These are phyloP conservation scores for Hygrophorus pudorinus DNA, from an alignment of 768 basidiomycete genomes.

Conservation along the genomic window DNA sequence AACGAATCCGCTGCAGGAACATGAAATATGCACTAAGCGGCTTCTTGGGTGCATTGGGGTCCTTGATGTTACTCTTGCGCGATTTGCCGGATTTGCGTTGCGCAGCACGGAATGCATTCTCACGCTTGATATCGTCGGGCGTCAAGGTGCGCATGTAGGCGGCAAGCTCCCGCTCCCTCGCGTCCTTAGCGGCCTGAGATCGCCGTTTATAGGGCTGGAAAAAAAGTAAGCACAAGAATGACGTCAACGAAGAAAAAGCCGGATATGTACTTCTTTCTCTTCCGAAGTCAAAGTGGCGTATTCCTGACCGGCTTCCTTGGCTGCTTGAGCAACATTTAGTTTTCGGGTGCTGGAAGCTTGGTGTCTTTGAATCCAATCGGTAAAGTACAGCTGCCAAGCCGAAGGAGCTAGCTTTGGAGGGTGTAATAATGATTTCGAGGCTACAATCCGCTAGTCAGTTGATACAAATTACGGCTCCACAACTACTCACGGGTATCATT, in stretches of 20 bases:
- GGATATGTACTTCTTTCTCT: conserved; percentile 66
- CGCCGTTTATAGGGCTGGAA: conserved; percentile 75
- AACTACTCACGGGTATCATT: conserved; percentile 37
- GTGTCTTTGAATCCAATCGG: conserved; percentile 86
- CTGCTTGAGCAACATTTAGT: conserved; percentile 90
- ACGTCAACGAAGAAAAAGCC: conserved; percentile 22
- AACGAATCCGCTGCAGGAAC: conserved; percentile 86
- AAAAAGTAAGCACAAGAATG: conserved; percentile 14
- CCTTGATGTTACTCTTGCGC: conserved; percentile 89
- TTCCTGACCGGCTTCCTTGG: conserved; percentile 88
- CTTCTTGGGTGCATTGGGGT: conserved; percentile 95
- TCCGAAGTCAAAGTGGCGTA: conserved; percentile 70
- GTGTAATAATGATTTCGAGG: conserved; percentile 67
- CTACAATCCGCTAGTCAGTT: conserved; percentile 29
- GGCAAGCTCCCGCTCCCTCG: conserved; percentile 70
- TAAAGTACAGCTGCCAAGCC: conserved; percentile 95
- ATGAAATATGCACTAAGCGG: conserved; percentile 92
- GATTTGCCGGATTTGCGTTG: conserved; percentile 92
- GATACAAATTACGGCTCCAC: conserved; percentile 9
- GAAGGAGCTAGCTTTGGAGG: conserved; percentile 90
- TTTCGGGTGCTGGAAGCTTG: conserved; percentile 74
- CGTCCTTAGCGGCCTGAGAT: conserved; percentile 77
- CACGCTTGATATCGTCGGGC: conserved; percentile 89
- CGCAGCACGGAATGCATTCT: conserved; percentile 85
- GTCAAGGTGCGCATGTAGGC: conserved; percentile 85